Conservation (phyloP, 2,329 filamentous ascomycete species). For the Colletotrichum liaoningense region DNA sequence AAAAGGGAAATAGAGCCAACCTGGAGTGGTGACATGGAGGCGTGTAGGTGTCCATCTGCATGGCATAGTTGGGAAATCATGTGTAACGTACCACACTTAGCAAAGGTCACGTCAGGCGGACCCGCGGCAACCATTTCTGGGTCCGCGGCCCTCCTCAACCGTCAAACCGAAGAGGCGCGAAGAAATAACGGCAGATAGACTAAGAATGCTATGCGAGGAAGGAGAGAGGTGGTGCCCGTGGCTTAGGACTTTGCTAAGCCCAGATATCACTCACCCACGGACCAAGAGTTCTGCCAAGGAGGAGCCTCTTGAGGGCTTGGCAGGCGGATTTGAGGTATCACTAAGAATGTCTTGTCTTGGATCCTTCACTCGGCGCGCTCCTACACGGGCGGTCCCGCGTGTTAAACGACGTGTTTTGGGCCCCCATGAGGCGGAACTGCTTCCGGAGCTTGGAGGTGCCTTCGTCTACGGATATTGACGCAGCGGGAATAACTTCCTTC, state of each 20-base stretch:
- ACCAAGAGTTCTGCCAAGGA: background rate
- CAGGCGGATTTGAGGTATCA: no score
- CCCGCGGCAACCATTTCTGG: background rate
- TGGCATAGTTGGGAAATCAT: background rate
- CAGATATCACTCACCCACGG: background rate
- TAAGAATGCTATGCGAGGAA: background rate
- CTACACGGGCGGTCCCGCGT: conserved; percentile 1
- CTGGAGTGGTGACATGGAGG: background rate
- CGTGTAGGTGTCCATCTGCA: background rate
- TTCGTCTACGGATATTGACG: background rate
- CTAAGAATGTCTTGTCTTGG: background rate
- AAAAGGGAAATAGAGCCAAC: background rate
- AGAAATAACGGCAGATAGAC: background rate
- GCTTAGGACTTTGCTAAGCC: background rate
- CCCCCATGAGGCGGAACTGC: background rate
- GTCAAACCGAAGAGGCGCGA: background rate
- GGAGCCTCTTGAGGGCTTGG: no score
- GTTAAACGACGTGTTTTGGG: background rate
- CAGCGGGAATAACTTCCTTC: background rate
- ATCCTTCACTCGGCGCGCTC: background rate
- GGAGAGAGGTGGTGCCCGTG: background rate
- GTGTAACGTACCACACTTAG: no score
- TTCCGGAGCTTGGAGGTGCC: background rate
- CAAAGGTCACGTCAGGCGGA: background rate
- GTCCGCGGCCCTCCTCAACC: background rate